These are phyloP conservation scores for Geum urbanum DNA, from an alignment of 306 rosid species.

Conservation along the genomic window DNA sequence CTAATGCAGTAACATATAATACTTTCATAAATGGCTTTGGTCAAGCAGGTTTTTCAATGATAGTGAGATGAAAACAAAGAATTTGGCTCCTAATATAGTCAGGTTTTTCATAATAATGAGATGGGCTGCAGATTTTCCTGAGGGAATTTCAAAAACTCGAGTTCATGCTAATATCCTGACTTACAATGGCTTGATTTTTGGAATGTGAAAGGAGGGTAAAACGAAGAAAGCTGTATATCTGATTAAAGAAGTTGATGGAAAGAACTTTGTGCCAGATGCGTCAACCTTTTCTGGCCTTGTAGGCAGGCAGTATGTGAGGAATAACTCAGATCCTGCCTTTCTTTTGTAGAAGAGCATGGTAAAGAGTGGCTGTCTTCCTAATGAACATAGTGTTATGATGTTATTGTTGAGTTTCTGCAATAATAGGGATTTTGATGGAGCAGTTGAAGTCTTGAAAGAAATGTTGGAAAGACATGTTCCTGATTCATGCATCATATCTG, in stretches of 20 bases:
- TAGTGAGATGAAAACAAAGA: too few relatives aligned
- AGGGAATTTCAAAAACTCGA: slow-evolving; percentile 59
- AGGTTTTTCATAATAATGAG: slow-evolving; percentile 53
- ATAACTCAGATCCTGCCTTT: slow-evolving; percentile 62
- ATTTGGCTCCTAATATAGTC: slow-evolving; percentile 56
- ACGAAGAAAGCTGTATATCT: slow-evolving; percentile 73
- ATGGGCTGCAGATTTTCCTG: slow-evolving; percentile 53
- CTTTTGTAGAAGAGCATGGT: slow-evolving; percentile 67
- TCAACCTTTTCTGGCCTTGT: slow-evolving; percentile 79
- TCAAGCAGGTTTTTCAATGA: too few relatives aligned
- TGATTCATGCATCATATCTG: slow-evolving; percentile 43
- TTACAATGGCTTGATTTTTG: slow-evolving; percentile 75
- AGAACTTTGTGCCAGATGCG: slow-evolving; percentile 57
- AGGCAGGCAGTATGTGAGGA: slow-evolving; percentile 53
- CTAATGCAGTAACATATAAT: slow-evolving; percentile 31
- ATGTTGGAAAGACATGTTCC: slow-evolving; percentile 55
- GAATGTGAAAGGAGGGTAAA: slow-evolving; percentile 78
- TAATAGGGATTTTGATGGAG: slow-evolving; percentile 74
- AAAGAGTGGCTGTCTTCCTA: slow-evolving; percentile 55
- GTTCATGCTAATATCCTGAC: slow-evolving; percentile 68
- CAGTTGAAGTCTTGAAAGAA: slow-evolving; percentile 57
- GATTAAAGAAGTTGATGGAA: slow-evolving; percentile 58
- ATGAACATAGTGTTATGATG: slow-evolving; percentile 47
- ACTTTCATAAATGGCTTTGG: too few relatives aligned
- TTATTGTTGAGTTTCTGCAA: slow-evolving; percentile 49